A percentile compares a stretch with the other conserved stretches of the same genome.
These are phyloP conservation scores for Fusarium floridanum DNA, from an alignment of 2,329 filamentous ascomycete genomes.

Conservation along the genomic window DNA sequence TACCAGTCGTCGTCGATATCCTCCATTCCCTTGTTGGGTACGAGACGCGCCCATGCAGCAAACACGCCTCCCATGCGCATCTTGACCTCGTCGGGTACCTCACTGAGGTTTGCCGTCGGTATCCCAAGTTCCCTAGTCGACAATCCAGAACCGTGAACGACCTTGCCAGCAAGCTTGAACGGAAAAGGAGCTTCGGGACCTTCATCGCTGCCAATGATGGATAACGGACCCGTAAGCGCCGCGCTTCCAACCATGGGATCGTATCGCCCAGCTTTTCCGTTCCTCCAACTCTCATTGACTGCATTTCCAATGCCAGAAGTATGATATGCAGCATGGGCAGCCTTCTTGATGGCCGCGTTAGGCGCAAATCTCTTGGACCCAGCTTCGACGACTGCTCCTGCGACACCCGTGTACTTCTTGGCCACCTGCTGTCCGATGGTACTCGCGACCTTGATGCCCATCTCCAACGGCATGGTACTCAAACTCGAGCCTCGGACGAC, in stretches of 20 bases:
- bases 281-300: slow-evolving; percentile 53
- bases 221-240: slow-evolving; percentile 49
- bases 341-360: slow-evolving; percentile 51
- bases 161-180: slow-evolving; percentile 62
- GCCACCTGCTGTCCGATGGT: slow-evolving; percentile 61
- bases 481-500: slow-evolving; percentile 75
- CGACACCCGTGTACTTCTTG: slow-evolving; percentile 57
- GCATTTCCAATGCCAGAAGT: slow-evolving; percentile 44
- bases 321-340: slow-evolving; percentile 55
- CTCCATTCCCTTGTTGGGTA: slow-evolving; percentile 50
- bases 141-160: slow-evolving; percentile 59
- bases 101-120: slow-evolving; percentile 67
- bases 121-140: slow-evolving; percentile 57
- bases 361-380: slow-evolving; percentile 55
- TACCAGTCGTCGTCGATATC: slow-evolving; percentile 64
- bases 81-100: slow-evolving; percentile 65
- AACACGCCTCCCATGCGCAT: slow-evolving; percentile 71
- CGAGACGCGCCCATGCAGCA: slow-evolving; percentile 71
- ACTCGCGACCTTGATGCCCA: slow-evolving; percentile 70
- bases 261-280: slow-evolving; percentile 53
- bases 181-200: slow-evolving; percentile 69
- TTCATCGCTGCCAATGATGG: slow-evolving; percentile 61
- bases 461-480: slow-evolving; percentile 73
- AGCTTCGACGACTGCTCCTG: slow-evolving; percentile 56
- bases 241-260: slow-evolving; percentile 51